Base-by-base conservation (phyloP, 2,329 filamentous ascomycete species). In the Cladosporium sp. region DNA sequence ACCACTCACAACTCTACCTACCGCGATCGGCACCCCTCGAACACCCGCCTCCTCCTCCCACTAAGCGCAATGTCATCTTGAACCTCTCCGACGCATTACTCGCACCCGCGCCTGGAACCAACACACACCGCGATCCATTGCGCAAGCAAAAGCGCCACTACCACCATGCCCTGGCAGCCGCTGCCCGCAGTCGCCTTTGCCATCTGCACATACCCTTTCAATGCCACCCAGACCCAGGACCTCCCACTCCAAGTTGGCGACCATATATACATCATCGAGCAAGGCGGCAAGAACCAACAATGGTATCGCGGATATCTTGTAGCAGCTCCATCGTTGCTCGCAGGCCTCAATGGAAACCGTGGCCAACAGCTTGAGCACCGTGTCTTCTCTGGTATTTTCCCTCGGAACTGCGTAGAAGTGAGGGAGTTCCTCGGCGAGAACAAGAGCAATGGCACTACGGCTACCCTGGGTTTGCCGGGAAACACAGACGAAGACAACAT, bases 301-400 rank as follows among this genome's bases (percentile, higher is more conserved):
- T 99, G 95, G 96, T 91, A 94, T 79, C 90, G 95, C 63, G 95
- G 95, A 66, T 99, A 99, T 79, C 85, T 99, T 67, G 91, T 99
- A 71, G 93, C 95, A 69, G 94, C 95, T 61, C 95, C 95, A 23
- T 97, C 93, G 72, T 82, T 99, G 76, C 86, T 99, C 66, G 92
- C 95, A 21, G 95, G 94, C 57, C 82, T 99, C 76, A 98, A 93
- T 13, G 94, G 91, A 67, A 88, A 91, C 73, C 94, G 93, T 77
- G 94, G 95, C 57, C 92, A 97, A 78, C 96, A 93, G 0, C 88
- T 98, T 34, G 94, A 98, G 80, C 93, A 94, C 66, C 89, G 95
- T 70, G 95, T 99, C 66, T 99, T 98, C 77, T 97, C 93, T n/a
- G 95, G 95, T 72, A 96, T 99, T 74, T 99, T 99, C 76, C 95